Percentiles rank a stretch among this genome's conserved stretches.
These are phyloP conservation scores for Sherardia arvensis DNA, from an alignment of 257 asterid genomes.

Conservation along the genomic window DNA sequence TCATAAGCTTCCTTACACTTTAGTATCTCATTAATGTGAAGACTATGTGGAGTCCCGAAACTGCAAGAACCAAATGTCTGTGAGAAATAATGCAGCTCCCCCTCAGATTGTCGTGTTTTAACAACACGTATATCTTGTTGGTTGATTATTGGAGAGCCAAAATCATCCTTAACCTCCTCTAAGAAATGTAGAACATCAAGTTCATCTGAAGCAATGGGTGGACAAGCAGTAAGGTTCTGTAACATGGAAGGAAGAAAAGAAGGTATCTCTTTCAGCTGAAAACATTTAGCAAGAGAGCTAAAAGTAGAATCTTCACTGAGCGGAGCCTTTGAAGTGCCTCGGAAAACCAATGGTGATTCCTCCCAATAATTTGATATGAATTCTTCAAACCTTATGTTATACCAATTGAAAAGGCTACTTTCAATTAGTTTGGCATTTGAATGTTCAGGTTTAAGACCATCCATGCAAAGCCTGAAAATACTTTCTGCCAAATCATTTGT, in stretches of 20 bases:
- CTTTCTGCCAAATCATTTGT: conserved; percentile 43
- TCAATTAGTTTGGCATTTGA: conserved; percentile 18
- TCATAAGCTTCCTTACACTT: conserved; percentile 54
- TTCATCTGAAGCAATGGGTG: conserved; percentile 60
- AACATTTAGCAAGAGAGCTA: conserved; percentile 31
- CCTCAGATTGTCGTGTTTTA: conserved; percentile 29
- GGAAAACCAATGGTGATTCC: conserved; percentile 40
- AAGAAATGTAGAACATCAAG: conserved; percentile 45
- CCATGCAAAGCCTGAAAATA: conserved; percentile 50
- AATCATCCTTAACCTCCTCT: conserved; percentile 38
- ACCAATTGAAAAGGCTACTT: conserved; percentile 32
- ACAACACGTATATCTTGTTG: conserved; percentile 68
- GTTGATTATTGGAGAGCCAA: conserved; percentile 58
- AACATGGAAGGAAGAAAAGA: conserved; percentile 41
- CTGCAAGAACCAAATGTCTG: conserved; percentile 18
- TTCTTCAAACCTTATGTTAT: conserved; percentile 23
- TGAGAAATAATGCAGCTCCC: conserved; percentile 52
- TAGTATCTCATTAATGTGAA: conserved; percentile 34
- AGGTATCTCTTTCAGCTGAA: conserved; percentile 32
- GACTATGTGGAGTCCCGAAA: conserved; percentile 21
- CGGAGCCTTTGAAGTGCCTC: conserved; percentile 25
- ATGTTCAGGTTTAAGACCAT: conserved; percentile 10
- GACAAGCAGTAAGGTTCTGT: conserved; percentile 46
- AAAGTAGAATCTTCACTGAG: conserved; percentile 24
- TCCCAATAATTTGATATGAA: conserved; percentile 59